Base-by-base conservation (phyloP, 2,329 filamentous ascomycete genomes). In the Trichothecium sympodiale region DNA sequence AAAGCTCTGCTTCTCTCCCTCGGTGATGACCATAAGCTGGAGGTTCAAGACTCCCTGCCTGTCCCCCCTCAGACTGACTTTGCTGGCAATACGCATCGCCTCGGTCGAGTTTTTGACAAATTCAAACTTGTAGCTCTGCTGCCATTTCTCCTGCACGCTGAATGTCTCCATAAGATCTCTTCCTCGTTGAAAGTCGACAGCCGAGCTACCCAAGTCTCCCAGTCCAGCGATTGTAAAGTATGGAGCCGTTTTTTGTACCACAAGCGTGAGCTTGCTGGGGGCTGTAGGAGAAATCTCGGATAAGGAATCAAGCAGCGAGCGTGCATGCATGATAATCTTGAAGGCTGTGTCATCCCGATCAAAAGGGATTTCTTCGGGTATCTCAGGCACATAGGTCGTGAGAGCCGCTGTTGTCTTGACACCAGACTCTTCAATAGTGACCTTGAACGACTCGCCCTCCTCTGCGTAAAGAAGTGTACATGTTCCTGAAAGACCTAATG, bases 11-110 rank as follows among this genome's bases (percentile, higher is more conserved):
- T 68, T 67, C 5, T 73, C 71, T 6, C 73, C 72, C 42, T 91
- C 85, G 29, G 88, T 69, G 53, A 95, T 86, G 13, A 98, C 80
- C 82, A 98, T 91, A 50, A 96, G 95, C 53, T 98, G 91, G 54
- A 96, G 62, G 57, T 85, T 95, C 44, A 98, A 59, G 20, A 98
- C 89, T 0, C 91, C 89, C 53, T 94, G 85, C 2, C 74, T 69
- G 57, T 98, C 91, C 0, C 86, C 81, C 13, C 91, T 71, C 41
- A 98, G 71, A 53, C 87, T 94, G 39, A 96, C 88, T 59, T 96
- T 98, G 50, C 74, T 88, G 4, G 88, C 86, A 27, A 87, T 75
- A 31, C 80, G 78, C 89, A 98, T 96, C n/a, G 91, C 89, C 44
- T 89, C 80, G 31, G 77, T 77, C 1, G 89, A 88, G 44, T 83